Base-by-base conservation (phyloP, 805 yeast genomes). In the Saturnispora besseyi region DNA sequence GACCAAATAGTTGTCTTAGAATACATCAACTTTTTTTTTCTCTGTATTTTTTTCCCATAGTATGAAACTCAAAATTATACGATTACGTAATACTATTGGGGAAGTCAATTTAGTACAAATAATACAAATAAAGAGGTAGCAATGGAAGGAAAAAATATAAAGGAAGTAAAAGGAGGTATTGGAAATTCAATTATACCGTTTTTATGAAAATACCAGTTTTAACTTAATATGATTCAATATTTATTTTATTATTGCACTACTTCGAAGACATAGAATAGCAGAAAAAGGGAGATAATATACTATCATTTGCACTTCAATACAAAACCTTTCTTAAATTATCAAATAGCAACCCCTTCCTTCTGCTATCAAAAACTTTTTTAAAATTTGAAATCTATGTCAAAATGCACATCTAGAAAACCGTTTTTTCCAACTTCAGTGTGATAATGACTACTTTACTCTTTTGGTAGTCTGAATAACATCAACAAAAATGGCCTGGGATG, bases 401-500 rank as follows among this genome's bases (percentile, higher is more conserved):
- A 36, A 18, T 36, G 8, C 18, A 15, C 5, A 18, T 13, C 21
- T 10, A 29, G 18, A 38, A 38, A 38, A 38, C 30, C 42, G 30
- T 22, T 21, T 31, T 42, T 46, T 42, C 30, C 21, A 22, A 13
- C 2, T 38, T 12, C 11, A 38, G 7, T 8, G 12, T 12, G 42
- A 38, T 24, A 38, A 26, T 3, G 22, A 43, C 36, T 42, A 26
- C 29, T 6, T 26, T 11, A 11, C 12, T 11, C 28, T 21, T 12
- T 43, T 22, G 30, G 13, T 10, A 42, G 18, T n/a, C 33, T 12
- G 13, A 43, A n/a, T 4, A 8, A 26, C 4, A 33, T 11, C 24
- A 22, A 26, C 24, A 15, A 45, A 41, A 8, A 76, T 76, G 80
- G 55, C 73, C 36, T 77, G 81, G 58, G 83, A 82, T 71, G 91